Base-by-base conservation (phyloP, 495 filamentous ascomycete species). In the Penicillium pulvis region DNA sequence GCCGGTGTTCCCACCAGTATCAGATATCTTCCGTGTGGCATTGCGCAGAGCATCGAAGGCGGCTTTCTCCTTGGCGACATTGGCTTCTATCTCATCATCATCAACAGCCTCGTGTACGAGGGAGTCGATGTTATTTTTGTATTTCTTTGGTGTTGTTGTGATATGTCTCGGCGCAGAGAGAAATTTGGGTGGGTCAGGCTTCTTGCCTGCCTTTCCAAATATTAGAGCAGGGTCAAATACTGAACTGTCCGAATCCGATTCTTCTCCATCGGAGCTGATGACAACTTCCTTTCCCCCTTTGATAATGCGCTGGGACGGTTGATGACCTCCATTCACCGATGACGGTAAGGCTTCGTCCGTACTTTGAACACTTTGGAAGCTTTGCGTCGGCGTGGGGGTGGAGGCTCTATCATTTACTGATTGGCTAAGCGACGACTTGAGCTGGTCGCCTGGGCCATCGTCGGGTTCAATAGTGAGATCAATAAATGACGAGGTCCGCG, bases 221-320 rank as follows among this genome's bases (percentile, higher is more conserved):
- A 50, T 31, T 12, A 69, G 6, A 79, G 63, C n/a, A 71, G 69
- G 11, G 71, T 70, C 6, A 75, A 73, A 48, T 77, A 83, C 66
- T n/a, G 74, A 79, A n/a, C 59, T 65, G 54, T 85, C 78, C 0
- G 85, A 86, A 20, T 85, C 84, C 2, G 74, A 77, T 10, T 83
- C 85, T 26, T 90, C 89, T 53, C 86, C 86, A 63, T 92, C 90
- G 0, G 90, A 93, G 56, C 78, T 81, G 51, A 91, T 87, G 30
- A 89, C 81, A 12, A 82, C 59, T 57, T 82, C 74, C 48, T 71
- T 74, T 14, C 82, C 80, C 50, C 78, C 73, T 57, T 71, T 80
- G 16, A 81, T 54, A 20, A 81, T 63, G 30, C 79, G 79, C 58
- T 81, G 80, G 6, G 72, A 69, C 2, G 57, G 60, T 30, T 53